Percentiles rank a stretch among this genome's conserved stretches.
Evolutionary conservation across 2,329 filamentous ascomycete species (phyloP).

Genomic region (Epichloe scottii): DNA sequence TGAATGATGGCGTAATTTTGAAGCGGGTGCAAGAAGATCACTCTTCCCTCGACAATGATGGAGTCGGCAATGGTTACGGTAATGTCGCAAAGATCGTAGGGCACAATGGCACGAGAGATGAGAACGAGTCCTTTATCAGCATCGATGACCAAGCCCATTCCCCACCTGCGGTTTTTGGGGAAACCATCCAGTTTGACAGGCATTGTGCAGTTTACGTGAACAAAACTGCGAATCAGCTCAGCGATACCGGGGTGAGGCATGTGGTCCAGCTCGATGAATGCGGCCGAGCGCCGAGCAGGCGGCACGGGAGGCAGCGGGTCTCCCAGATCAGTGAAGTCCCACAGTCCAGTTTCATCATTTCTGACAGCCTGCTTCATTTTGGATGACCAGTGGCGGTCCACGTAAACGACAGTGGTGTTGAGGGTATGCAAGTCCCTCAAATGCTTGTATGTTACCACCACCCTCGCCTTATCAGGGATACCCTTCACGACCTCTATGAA

Average conservation of each 20-base stretch:
- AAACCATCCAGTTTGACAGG: constrained; percentile 97
- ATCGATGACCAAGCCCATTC: constrained; percentile 94
- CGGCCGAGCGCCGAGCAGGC: constrained; percentile 63
- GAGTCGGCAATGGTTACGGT: constrained; percentile 93
- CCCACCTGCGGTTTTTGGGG: constrained; percentile 84
- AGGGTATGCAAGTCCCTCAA: constrained; percentile 88
- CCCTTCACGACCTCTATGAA: constrained; percentile 85
- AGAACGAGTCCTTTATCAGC: constrained; percentile 91
- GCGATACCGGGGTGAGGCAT: constrained; percentile 83
- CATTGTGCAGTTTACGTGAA: constrained; percentile 85
- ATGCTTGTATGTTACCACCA: constrained; percentile 93
- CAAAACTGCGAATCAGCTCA: constrained; percentile 87
- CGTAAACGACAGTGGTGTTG: constrained; percentile 81
- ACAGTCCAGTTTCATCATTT: constrained; percentile 80
- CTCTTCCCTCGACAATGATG: constrained; percentile 85
- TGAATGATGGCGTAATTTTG: constrained; percentile 95
- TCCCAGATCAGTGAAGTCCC: constrained; percentile 84
- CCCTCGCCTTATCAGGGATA: constrained; percentile 70
- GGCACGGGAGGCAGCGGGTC: constrained; percentile 65
- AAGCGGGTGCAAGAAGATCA: constrained; percentile 89
- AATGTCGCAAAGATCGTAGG: constrained; percentile 94
- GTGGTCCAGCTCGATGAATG: constrained; percentile 85
- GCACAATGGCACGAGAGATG: constrained; percentile 86
- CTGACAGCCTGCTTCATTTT: constrained; percentile 89
- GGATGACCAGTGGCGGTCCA: constrained; percentile 90